Evolutionary conservation across 371 early-diverging fungal species (phyloP).

Genomic region (Mycotypha africana): DNA sequence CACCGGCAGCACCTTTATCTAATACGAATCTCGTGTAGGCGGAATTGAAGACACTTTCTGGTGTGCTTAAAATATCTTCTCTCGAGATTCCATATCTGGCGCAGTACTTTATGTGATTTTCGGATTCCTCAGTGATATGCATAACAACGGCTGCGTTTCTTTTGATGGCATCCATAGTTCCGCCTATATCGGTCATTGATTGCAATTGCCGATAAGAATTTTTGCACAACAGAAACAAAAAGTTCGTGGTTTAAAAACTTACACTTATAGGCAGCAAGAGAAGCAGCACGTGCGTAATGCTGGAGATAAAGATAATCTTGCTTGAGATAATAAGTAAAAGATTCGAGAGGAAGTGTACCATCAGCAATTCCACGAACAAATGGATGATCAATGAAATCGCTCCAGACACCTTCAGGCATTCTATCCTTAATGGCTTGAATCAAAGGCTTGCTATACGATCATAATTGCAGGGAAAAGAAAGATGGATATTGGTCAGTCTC

Average conservation of each 20-base stretch:
- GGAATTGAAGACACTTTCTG: constrained; percentile 68
- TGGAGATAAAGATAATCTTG: constrained; percentile 81
- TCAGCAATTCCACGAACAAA: constrained; percentile 74
- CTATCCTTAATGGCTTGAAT: constrained; percentile 40
- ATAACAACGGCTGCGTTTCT: constrained; percentile 53
- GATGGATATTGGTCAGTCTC: too few relatives aligned
- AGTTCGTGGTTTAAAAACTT: too few relatives aligned
- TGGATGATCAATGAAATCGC: constrained; percentile 62
- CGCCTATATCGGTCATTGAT: too few relatives aligned
- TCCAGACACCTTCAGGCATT: constrained; percentile 52
- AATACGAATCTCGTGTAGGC: constrained; percentile 82
- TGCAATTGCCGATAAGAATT: constrained; percentile 28
- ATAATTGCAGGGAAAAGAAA: too few relatives aligned
- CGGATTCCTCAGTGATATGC: constrained; percentile 61
- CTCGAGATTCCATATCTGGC: constrained; percentile 64
- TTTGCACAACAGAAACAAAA: too few relatives aligned
- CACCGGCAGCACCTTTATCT: constrained; percentile 72
- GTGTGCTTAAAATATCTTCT: constrained; percentile 59
- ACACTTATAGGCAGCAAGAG: constrained; percentile 75
- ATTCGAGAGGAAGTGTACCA: constrained; percentile 65
- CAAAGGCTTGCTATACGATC: constrained; percentile 43
- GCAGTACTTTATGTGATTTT: constrained; percentile 72
- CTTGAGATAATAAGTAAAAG: constrained; percentile 70
- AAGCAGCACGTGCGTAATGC: constrained; percentile 74
- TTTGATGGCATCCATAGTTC: constrained; percentile 29